Percentiles rank a stretch among this genome's conserved stretches.
phyloP scores from a whole-genome alignment of 1,284 basidiomycete genomes.

The Rhodofomes roseus region DNA sequence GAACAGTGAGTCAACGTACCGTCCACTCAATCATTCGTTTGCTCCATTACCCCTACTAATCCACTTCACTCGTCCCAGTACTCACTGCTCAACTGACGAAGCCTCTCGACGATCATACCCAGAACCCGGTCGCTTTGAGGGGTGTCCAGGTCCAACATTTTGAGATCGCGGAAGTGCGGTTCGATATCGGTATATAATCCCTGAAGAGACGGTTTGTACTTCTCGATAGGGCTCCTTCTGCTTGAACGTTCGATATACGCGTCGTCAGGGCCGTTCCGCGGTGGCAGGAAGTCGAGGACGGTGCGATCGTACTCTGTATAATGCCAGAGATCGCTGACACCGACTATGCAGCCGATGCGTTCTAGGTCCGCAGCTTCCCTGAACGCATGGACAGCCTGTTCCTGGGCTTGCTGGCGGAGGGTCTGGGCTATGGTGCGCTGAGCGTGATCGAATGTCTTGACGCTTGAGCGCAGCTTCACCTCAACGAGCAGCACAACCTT shows the following conservation, averaged over 20 bases:
- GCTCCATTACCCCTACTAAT: too few species aligned
- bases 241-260: neutral
- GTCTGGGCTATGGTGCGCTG: neutral
- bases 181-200: neutral
- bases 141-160: neutral
- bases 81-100: neutral
- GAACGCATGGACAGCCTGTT: neutral
- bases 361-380: neutral
- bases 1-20: too few species aligned
- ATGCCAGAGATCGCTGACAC: neutral
- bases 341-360: neutral
- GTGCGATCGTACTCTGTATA: neutral
- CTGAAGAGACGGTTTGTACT: neutral
- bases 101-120: neutral
- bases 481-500: neutral
- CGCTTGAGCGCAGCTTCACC: neutral
- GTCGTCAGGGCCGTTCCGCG: neutral
- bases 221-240: too few species aligned
- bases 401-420: neutral
- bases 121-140: neutral
- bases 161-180: neutral
- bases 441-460: neutral
- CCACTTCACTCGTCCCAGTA: neutral
- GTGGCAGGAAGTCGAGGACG: neutral
- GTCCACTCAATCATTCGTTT: too few species aligned